Evolutionary conservation across 805 yeast genomes (phyloP).

Genomic region (Monosporozyma unispora): DNA sequence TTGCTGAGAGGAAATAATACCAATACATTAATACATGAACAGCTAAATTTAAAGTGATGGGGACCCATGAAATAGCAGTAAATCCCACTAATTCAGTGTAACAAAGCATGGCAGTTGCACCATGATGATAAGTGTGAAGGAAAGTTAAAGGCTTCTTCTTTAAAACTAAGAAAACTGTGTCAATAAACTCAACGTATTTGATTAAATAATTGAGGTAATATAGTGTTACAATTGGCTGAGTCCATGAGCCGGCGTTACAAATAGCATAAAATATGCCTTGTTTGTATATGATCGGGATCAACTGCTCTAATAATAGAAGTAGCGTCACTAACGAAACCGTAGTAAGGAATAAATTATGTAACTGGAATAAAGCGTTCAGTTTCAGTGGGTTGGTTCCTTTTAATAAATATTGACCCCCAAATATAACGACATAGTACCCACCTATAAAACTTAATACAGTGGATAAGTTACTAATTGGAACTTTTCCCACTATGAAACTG

Average conservation of each 20-base stretch:
- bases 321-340: constrained; percentile 56
- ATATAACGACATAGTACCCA: constrained; percentile 67
- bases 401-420: constrained; percentile 72
- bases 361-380: constrained; percentile 65
- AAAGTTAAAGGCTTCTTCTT: constrained; percentile 88
- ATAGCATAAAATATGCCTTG: constrained; percentile 80
- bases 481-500: constrained; percentile 51
- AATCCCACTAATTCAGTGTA: constrained; percentile 85
- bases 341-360: constrained; percentile 77
- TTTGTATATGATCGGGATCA: constrained; percentile 62
- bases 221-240: constrained; percentile 70
- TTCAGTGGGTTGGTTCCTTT: constrained; percentile 55
- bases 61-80: constrained; percentile 93
- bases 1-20: constrained; percentile 87
- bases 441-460: constrained; percentile 51
- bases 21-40: constrained; percentile 97
- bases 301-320: constrained; percentile 70
- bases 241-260: constrained; percentile 71
- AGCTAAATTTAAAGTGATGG: constrained; percentile 75
- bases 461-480: constrained; percentile 56
- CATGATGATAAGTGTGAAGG: constrained; percentile 94
- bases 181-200: constrained; percentile 81
- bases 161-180: constrained; percentile 84
- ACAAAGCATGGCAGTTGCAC: constrained; percentile 93
- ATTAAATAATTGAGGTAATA: constrained; percentile 89